Percentiles rank a stretch among this genome's conserved stretches.
Conservation (phyloP, 2,329 filamentous ascomycete species). For the Colletotrichum brevisporum region DNA sequence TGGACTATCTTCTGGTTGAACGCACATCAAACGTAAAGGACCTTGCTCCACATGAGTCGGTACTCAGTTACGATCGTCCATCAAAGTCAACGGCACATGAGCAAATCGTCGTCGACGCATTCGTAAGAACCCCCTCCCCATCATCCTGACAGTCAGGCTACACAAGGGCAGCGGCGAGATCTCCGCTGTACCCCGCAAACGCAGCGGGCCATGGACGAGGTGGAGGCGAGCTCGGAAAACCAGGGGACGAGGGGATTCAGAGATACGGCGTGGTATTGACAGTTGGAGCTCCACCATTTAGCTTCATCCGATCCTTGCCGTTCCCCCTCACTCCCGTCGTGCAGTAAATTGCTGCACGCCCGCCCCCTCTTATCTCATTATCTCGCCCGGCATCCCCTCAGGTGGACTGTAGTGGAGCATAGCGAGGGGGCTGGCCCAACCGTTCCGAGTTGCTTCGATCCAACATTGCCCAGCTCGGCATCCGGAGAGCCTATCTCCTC, state of each 20-base stretch:
- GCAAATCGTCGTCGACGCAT: constrained; percentile 13
- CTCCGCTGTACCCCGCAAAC: constrained; percentile 32
- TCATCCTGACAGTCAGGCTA: neutral
- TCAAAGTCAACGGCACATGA: neutral
- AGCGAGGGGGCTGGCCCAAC: neutral
- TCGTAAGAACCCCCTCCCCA: constrained; percentile 2
- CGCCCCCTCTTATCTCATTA: constrained; percentile 20
- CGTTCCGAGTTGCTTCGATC: constrained; percentile 3
- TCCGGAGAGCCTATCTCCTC: constrained; percentile 29
- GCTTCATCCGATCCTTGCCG: constrained; percentile 28
- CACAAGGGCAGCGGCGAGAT: constrained; percentile 27
- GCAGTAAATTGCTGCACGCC: constrained; percentile 3
- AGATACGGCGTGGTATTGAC: constrained; percentile 29
- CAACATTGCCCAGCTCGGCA: neutral
- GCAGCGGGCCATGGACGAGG: constrained; percentile 11
- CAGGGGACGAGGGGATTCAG: constrained; percentile 21
- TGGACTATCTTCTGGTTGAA: constrained; percentile 5
- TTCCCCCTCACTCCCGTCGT: constrained; percentile 16
- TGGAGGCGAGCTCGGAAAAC: constrained; percentile 27
- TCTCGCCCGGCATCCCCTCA: constrained; percentile 9
- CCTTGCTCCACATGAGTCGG: constrained; percentile 18
- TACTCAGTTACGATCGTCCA: neutral
- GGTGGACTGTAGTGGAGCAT: constrained; percentile 28
- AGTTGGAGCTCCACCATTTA: constrained; percentile 36
- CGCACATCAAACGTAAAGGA: neutral